Percentiles rank a stretch among this genome's conserved stretches.
These are phyloP conservation scores for Acer campestre DNA, from an alignment of 345 rosid species.

Conservation along the genomic window DNA sequence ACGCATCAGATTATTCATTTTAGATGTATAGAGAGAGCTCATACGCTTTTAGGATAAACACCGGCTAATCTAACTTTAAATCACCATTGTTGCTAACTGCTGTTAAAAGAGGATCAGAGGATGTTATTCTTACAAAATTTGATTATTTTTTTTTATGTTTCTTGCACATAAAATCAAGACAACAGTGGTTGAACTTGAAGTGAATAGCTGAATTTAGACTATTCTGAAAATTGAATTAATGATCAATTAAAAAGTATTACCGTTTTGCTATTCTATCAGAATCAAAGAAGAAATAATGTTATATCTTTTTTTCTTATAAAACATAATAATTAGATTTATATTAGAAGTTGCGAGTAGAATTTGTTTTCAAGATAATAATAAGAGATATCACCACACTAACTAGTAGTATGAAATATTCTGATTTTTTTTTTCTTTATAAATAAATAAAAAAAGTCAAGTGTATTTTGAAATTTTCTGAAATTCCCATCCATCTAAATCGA, in stretches of 20 bases:
- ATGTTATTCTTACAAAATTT: not conserved
- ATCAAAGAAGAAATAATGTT: too few relatives aligned
- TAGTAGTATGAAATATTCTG: too few relatives aligned
- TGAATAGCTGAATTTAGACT: not conserved
- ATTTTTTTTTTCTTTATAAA: too few relatives aligned
- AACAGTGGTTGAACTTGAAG: not conserved
- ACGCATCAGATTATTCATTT: conserved; percentile 25
- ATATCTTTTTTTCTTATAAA: too few relatives aligned
- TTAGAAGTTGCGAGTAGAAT: too few relatives aligned
- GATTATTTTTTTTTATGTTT: not conserved
- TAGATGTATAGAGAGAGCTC: conserved; percentile 14
- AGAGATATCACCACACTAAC: too few relatives aligned
- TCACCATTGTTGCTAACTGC: not conserved
- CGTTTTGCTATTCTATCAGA: too few relatives aligned
- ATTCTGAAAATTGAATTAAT: too few relatives aligned
- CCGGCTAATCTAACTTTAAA: conserved; percentile 14
- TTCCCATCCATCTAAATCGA: not conserved
- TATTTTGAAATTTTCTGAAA: not conserved
- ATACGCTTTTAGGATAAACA: conserved; percentile 12
- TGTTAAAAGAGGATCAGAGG: not conserved
- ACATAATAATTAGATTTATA: too few relatives aligned
- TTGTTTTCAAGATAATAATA: too few relatives aligned
- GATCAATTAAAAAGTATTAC: too few relatives aligned
- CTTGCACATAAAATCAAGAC: not conserved
- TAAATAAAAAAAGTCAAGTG: too few relatives aligned